Evolutionary conservation across 2,329 filamentous ascomycete genomes (phyloP).

Genomic region (Leptoxyphium fumago): DNA sequence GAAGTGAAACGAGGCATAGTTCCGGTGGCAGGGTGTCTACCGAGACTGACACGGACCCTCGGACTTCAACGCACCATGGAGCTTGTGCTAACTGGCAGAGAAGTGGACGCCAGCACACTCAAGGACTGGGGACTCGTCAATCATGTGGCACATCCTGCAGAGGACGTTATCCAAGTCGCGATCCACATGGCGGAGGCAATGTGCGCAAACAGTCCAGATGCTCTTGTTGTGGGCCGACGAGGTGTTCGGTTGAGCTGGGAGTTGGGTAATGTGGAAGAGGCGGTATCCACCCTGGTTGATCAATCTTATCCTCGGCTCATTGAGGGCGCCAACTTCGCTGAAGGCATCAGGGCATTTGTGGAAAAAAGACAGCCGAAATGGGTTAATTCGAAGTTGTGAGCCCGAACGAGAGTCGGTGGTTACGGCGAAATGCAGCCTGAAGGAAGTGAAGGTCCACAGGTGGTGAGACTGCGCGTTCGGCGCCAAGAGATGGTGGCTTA

Average conservation of each 20-base stretch:
- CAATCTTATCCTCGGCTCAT: conserved; percentile 27
- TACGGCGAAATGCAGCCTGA: too few species aligned
- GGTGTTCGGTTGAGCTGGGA: conserved; percentile 27
- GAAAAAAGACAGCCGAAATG: conserved; percentile 36
- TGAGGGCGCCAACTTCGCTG: conserved; percentile 33
- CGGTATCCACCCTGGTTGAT: conserved; percentile 27
- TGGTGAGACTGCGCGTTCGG: too few species aligned
- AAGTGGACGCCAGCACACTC: conserved; percentile 29
- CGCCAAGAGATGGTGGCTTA: too few species aligned
- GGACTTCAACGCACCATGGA: conserved; percentile 35
- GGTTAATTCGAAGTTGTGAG: conserved; percentile 34
- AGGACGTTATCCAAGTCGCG: conserved; percentile 3
- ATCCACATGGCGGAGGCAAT: too few species aligned
- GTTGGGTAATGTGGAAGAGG: conserved; percentile 26
- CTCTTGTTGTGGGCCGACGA: conserved; percentile 26
- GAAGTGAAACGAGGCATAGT: conserved; percentile 42
- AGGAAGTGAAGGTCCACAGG: too few species aligned
- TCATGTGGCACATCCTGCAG: conserved; percentile 15
- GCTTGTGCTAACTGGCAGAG: conserved; percentile 33
- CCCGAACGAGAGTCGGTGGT: not conserved
- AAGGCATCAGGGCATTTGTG: conserved; percentile 37
- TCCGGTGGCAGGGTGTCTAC: conserved; percentile 37
- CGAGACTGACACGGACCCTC: conserved; percentile 34
- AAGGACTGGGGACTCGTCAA: conserved; percentile 27
- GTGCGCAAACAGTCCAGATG: conserved; percentile 18